Evolutionary conservation across 2,329 filamentous ascomycete species (phyloP).

Genomic region (Monosporascus sp.): DNA sequence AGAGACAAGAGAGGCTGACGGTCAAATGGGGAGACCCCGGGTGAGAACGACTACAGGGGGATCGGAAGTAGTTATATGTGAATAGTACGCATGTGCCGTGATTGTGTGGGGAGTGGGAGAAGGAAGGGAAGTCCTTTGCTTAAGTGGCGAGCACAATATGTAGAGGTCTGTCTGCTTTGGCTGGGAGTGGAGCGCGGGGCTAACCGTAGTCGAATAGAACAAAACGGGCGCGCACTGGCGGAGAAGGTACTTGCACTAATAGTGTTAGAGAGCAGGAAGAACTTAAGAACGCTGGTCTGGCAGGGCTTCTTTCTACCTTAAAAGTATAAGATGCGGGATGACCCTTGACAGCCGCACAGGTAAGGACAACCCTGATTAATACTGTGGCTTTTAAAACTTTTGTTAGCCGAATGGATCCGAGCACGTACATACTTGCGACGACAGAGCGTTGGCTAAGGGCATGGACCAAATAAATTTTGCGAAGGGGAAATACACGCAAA

Average conservation of each 20-base stretch:
- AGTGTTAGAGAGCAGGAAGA: not conserved
- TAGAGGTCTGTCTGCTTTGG: not conserved
- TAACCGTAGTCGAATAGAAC: slow-evolving; percentile 4
- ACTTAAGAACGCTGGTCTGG: slow-evolving; percentile 4
- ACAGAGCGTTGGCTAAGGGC: not conserved
- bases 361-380: slow-evolving; percentile 3
- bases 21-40: not conserved
- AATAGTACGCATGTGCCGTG: not conserved
- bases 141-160: not conserved
- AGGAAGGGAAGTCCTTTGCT: not conserved
- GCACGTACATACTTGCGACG: not conserved
- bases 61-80: not conserved
- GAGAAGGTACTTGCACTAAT: not conserved
- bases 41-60: not conserved
- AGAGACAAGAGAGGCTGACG: not conserved
- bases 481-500: not conserved
- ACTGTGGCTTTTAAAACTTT: not conserved
- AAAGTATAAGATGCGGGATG: slow-evolving; percentile 10
- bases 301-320: slow-evolving; percentile 1
- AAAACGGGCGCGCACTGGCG: slow-evolving; percentile 3
- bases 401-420: slow-evolving; percentile 3
- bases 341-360: slow-evolving; percentile 7
- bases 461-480: not conserved
- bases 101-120: not conserved
- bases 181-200: slow-evolving; percentile 8